Base-by-base conservation (phyloP, 805 yeast genomes). In the Maudiozyma bulderi region DNA sequence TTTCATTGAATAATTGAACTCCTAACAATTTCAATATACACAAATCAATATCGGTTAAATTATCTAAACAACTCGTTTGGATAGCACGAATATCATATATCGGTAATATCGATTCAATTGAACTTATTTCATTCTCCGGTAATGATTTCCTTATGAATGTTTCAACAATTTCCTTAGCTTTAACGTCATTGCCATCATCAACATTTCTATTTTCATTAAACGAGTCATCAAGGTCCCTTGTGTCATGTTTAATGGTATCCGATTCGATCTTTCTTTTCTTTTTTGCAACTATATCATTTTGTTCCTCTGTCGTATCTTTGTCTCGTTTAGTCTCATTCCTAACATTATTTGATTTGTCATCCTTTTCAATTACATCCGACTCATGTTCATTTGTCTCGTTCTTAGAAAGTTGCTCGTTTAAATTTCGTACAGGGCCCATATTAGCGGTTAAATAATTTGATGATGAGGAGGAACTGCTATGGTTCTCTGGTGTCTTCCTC, bases 41-140 rank as follows among this genome's bases (percentile, higher is more conserved):
- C 20, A 67, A 48, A 49, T 82, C 86, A 2, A 66, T 50, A 40
- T 69, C 67, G 8, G 65, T 62, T 26, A 80, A 60, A 20, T 64
- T 73, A 8, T 67, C 62, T 9, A 50, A 44, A 55, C 84, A 80
- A 1, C 90, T 90, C 0, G 95, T 84, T 54, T 78, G 64, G 9
- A 84, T 72, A 0, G 82, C 83, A 9, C 68, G 57, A 2, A 80
- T 67, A 30, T 73, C 57, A 50, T 72, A 73, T 6, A 49, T 3
- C 10, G 47, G 49, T 15, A 30, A 15, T 30, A 29, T 20, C 5
- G 37, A 30, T 20, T n/a, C 10, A 2, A 14, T 32, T 28, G 4
- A 9, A 39, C 13, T 26, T 14, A 37, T 43, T 4, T 13, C 26
- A 8, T 7, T 33, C 43, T 33, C 35, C 20, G 26, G 11, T 14